A percentile compares a stretch with the other conserved stretches of the same genome.
Evolutionary conservation across 1,284 basidiomycete genomes (phyloP).

Genomic region (Mycena sp.): DNA sequence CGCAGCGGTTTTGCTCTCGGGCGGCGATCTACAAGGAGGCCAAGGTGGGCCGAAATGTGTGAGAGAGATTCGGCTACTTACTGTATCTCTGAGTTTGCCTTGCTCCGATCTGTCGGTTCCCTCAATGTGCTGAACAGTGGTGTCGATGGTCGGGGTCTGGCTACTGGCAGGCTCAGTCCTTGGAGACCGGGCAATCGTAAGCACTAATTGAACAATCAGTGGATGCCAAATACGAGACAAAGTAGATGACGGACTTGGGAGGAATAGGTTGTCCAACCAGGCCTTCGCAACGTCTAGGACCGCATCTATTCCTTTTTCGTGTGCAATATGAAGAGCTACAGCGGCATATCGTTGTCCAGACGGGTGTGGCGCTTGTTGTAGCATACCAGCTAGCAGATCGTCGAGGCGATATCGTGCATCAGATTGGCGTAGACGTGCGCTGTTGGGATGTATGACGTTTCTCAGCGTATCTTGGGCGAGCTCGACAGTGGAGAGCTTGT

Average conservation of each 20-base stretch:
- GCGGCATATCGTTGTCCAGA: conserved; percentile 32
- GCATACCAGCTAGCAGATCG: conserved; percentile 16
- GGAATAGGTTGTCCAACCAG: conserved; percentile 32
- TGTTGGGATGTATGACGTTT: conserved; percentile 12
- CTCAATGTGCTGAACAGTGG: conserved; percentile 3
- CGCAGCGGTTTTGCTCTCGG: conserved; percentile 16
- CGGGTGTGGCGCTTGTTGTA: conserved; percentile 25
- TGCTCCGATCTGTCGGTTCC: conserved; percentile 10
- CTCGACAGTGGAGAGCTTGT: conserved; percentile 6
- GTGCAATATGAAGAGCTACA: conserved; percentile 32
- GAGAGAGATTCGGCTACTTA: not conserved
- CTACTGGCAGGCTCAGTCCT: conserved; percentile 4
- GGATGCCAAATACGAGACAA: not conserved
- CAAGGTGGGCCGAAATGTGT: not conserved
- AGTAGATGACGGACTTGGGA: conserved; percentile 27
- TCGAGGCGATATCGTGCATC: conserved; percentile 10
- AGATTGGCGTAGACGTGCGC: not conserved
- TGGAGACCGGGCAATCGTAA: not conserved
- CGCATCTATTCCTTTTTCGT: conserved; percentile 27
- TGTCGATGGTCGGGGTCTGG: conserved; percentile 11
- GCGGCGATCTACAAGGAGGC: conserved; percentile 2
- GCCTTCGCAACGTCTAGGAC: conserved; percentile 31
- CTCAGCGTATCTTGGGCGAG: conserved; percentile 2
- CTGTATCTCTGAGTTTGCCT: conserved; percentile 1
- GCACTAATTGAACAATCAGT: not conserved